These are phyloP conservation scores for Pouteria glomerata DNA, from an alignment of 148 eudicot species.

Conservation along the genomic window DNA sequence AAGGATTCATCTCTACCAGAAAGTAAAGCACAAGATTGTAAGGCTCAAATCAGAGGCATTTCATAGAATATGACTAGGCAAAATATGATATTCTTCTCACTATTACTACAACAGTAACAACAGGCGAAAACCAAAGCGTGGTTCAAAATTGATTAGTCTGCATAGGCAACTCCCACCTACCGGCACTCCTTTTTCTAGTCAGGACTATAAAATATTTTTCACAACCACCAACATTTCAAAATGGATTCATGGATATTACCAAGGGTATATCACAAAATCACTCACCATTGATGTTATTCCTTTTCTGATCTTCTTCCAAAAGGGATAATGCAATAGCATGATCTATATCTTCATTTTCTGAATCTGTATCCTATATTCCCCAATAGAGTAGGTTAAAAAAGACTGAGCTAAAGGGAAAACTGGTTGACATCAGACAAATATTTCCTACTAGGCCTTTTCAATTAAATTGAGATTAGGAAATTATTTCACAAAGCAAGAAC, in stretches of 20 bases:
- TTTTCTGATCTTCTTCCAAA: constrained; percentile 47
- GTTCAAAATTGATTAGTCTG: no score
- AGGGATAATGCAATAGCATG: constrained; percentile 71
- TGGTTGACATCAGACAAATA: background rate
- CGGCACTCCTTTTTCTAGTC: no score
- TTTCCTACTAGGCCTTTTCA: background rate
- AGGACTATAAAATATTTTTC: no score
- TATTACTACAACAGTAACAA: no score
- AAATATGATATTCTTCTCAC: no score
- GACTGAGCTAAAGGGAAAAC: background rate
- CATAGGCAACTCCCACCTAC: no score
- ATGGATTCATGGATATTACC: constrained; percentile 1
- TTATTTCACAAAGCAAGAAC: background rate
- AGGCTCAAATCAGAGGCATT: no score
- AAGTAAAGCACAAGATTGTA: no score
- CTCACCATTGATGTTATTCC: constrained; percentile 40
- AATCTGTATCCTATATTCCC: constrained; percentile 33
- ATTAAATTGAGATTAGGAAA: background rate
- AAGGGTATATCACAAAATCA: constrained; percentile 12
- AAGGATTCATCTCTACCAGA: background rate
- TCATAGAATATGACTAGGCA: no score
- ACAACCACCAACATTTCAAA: background rate
- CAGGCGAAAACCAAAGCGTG: no score
- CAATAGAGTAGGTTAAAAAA: constrained; percentile 3
- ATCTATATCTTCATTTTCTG: constrained; percentile 61